Evolutionary conservation across 495 filamentous ascomycete species (phyloP), one percentile per base, ranked within the genome.

Genomic region (Cercophora samala): DNA sequence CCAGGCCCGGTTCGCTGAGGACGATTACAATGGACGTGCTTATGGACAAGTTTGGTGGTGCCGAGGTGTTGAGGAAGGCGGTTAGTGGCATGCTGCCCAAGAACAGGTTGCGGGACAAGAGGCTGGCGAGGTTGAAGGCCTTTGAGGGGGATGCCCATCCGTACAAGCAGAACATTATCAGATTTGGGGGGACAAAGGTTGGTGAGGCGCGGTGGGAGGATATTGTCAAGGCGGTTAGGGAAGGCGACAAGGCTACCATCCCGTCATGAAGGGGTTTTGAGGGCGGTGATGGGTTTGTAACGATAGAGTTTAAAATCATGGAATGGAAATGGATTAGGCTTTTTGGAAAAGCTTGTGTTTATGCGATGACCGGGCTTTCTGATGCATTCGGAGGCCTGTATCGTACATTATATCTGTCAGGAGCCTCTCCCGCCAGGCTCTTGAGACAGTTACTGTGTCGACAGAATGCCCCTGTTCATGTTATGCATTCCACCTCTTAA

Each of bases 31-130:
- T 99, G 96, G 93, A 97, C 77, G 84, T 86, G 68, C 88, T 99
- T 86, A 93, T 97, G 82, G 89, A 83, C 69, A 97, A 97, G 85
- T 90, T 90, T 83, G 95, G 95, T 65, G 95, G 95, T 69, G 92
- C 90, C 51, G 95, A 99, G 87, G 90, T 98, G 63, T 78, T 99
- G 77, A 85, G 93, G 68, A 90, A 91, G 78, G 95, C 95, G 13
- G 95, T 99, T 24, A 89, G 88, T 76, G 95, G 95, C 63, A 99
- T 99, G 95, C 78, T 99, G 81, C 95, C 95, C 59, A 99, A 98
- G 90, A 99, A 99, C 80, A 79, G 92, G 70, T 80, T 99, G 72
- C 83, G 93, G 74, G 91, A 95, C 75, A 88, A 90, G 80, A 78
- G 96, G 67, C 78, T 99, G 81, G 91, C 86, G n/a, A 82, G 95